phyloP scores from a whole-genome alignment of 257 asterid genomes.

The Solanum sitiens region DNA sequence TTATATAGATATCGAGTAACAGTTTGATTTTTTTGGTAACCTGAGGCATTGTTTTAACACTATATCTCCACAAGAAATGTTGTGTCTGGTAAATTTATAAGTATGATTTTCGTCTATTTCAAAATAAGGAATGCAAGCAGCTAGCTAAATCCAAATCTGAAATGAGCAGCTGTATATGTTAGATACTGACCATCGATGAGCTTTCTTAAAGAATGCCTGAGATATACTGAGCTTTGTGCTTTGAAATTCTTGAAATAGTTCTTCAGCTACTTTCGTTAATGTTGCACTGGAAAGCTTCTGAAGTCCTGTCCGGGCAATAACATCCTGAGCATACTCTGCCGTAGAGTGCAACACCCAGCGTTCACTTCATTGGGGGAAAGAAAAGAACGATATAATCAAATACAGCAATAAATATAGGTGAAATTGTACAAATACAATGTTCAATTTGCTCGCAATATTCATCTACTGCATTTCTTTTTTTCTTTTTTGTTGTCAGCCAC shows the following conservation, averaged over 20 bases:
- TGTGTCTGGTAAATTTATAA: background rate
- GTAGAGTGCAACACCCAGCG: constrained; percentile 95
- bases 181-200: constrained; percentile 73
- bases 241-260: constrained; percentile 57
- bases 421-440: background rate
- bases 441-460: background rate
- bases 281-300: constrained; percentile 53
- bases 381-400: background rate
- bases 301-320: constrained; percentile 61
- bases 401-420: background rate
- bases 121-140: background rate
- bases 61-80: background rate
- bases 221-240: constrained; percentile 45
- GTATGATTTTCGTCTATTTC: background rate
- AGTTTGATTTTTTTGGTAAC: background rate
- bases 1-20: background rate
- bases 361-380: constrained; percentile 31
- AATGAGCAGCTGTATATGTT: background rate
- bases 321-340: constrained; percentile 49
- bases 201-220: constrained; percentile 62
- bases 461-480: background rate
- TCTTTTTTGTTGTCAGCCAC: background rate
- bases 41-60: background rate
- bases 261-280: constrained; percentile 60
- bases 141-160: background rate